Conservation (phyloP, 495 filamentous ascomycete species). For the Hypoxylon subgilvum region DNA sequence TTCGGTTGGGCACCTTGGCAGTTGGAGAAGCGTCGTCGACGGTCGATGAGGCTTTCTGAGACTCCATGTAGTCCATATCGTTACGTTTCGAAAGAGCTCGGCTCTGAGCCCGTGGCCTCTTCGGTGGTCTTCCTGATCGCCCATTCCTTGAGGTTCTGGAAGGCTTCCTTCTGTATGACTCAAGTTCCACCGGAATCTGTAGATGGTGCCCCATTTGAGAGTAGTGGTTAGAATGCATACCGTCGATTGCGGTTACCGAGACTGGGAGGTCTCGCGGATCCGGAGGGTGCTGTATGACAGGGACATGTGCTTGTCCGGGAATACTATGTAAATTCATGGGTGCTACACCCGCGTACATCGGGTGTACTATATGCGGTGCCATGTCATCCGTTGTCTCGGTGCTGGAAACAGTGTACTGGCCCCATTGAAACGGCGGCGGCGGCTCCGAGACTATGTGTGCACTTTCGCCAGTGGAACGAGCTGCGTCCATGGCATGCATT, state of each 20-base stretch:
- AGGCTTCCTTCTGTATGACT: conserved; percentile 29
- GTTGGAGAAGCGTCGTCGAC: conserved; percentile 32
- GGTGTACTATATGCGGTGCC: conserved; percentile 23
- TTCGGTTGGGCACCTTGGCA: conserved; percentile 18
- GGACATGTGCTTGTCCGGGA: conserved; percentile 28
- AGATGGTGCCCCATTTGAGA: conserved; percentile 30
- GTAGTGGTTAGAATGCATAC: conserved; percentile 33
- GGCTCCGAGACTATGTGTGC: conserved; percentile 31
- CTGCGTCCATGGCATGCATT: conserved; percentile 33
- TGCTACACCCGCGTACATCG: conserved; percentile 25
- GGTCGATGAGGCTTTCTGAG: conserved; percentile 30
- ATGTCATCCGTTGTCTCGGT: conserved; percentile 32
- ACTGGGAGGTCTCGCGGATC: conserved; percentile 31
- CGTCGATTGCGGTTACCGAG: conserved; percentile 28
- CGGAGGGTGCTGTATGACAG: conserved; percentile 30
- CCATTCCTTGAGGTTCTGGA: conserved; percentile 23
- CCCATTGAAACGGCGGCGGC: conserved; percentile 37
- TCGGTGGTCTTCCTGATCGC: conserved; percentile 33
- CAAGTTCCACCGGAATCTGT: conserved; percentile 26
- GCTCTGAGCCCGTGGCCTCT: conserved; percentile 38
- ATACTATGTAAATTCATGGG: conserved; percentile 35
- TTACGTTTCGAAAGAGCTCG: conserved; percentile 34
- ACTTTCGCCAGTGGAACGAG: conserved; percentile 39
- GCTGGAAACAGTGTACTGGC: conserved; percentile 39
- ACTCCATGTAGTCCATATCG: conserved; percentile 24